Conservation (phyloP, 306 rosid genomes). For the Oxytropis ochrocephala region DNA sequence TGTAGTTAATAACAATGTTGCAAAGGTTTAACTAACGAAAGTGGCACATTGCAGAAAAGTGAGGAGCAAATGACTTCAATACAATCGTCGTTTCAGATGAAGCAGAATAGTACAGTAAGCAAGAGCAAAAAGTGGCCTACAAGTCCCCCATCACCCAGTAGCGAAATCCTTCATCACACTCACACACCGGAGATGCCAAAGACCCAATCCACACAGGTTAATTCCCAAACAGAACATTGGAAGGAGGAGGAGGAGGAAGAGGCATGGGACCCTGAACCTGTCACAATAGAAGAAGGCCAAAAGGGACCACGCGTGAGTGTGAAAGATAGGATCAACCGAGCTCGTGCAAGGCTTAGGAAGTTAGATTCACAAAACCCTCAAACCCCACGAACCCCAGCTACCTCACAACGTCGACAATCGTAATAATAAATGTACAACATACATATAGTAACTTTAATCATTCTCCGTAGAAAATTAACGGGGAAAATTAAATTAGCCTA, state of each 20-base stretch:
- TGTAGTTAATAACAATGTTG: not conserved
- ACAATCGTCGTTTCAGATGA: constrained; percentile 23
- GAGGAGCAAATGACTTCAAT: constrained; percentile 7
- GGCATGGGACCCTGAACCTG: not conserved
- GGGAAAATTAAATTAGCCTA: not conserved
- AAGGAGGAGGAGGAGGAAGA: constrained; percentile 1
- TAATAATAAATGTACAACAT: not conserved
- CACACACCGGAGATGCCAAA: not conserved
- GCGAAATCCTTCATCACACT: not conserved
- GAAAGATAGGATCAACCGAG: constrained; percentile 16
- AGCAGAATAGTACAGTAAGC: constrained; percentile 20
- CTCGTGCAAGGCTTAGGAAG: constrained; percentile 33
- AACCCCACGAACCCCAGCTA: constrained; percentile 4
- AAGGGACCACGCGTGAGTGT: not conserved
- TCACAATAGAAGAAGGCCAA: not conserved
- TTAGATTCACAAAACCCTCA: constrained; percentile 21
- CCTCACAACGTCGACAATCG: constrained; percentile 10
- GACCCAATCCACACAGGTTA: not conserved
- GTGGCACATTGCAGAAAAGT: constrained; percentile 30
- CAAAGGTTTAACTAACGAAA: not conserved
- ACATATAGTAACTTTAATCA: not conserved
- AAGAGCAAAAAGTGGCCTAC: constrained; percentile 36
- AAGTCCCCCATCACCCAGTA: constrained; percentile 35
- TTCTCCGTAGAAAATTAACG: not conserved
- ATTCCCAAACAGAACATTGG: not conserved